Base-by-base conservation (phyloP, 1,284 basidiomycete species). In the Pisolithus thermaeus region DNA sequence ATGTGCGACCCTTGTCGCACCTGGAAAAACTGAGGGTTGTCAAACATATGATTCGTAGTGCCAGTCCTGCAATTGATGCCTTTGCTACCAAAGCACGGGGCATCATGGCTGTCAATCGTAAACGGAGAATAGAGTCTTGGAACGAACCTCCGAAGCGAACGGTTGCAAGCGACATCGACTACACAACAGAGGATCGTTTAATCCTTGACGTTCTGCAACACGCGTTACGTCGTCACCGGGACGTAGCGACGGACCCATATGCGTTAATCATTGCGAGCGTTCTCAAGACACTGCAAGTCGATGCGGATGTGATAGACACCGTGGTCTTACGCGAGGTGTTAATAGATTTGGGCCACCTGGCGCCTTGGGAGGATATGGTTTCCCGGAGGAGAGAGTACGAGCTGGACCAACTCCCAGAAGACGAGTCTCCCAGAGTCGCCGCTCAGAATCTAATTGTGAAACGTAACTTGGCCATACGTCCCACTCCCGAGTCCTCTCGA, bases 351-450 rank as follows among this genome's bases (percentile, higher is more conserved):
- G 91, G 92, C 14, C 75, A 85, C 2, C 61, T 88, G 14, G 74
- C 85, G 3, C 82, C 86, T 1, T 92, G 87, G 88, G 83, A 92
- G 53, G 84, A 90, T 56, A 58, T 78, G 20, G 61, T 71, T 4
- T 68, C 73, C 18, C 66, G 74, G 46, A 58, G 67, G 57, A 62
- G 62, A 18, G 68, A 66, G 23, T 57, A 71, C 36, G 60, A 57
- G 50, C 58, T 66, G 43, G 70, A 70, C 55, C 67, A 68, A 30
- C 67, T 64, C 49, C 70, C 59, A 39, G 70, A 71, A 38, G 63
- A 67, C 39, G 63, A 59, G 20, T 70, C 67, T 7, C 52, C 56
- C 16, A 60, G 59, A 39, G 65, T 62, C 16, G 60, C 65, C 43
- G 60, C 62, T 27, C 61, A 65, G 27, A 65, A 75, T 22, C 62